Conservation (phyloP, 2,329 filamentous ascomycete genomes). For the Coniella lustricola region DNA sequence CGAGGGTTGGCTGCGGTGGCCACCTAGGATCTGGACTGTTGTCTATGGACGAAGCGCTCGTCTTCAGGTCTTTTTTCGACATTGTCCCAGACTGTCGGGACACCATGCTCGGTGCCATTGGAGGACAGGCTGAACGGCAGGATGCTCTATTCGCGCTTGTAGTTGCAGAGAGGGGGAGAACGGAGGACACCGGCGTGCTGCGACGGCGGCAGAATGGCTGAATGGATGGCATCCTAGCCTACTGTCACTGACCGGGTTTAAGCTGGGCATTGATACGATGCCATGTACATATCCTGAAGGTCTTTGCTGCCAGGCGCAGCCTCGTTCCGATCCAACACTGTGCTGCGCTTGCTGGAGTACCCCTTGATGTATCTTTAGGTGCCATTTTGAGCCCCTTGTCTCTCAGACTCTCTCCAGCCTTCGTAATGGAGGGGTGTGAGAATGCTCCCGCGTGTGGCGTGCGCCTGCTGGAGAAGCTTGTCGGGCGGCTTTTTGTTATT, state of each 20-base stretch:
- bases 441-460: neutral
- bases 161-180: neutral
- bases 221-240: conserved; percentile 1
- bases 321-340: conserved; percentile 5
- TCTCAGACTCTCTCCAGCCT: neutral
- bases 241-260: neutral
- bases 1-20: conserved; percentile 2
- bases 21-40: neutral
- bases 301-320: conserved; percentile 6
- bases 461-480: too few relatives aligned
- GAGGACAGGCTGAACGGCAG: conserved; percentile 2
- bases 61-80: conserved; percentile 1
- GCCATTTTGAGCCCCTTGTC: neutral
- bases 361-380: neutral
- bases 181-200: neutral
- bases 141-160: conserved; percentile 2
- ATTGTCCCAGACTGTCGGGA: conserved; percentile 6
- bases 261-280: neutral
- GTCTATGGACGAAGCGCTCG: neutral
- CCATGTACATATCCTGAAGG: too few relatives aligned
- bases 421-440: neutral
- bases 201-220: neutral
- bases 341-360: conserved; percentile 3
- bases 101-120: conserved; percentile 3
- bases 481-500: too few relatives aligned